phyloP scores from a whole-genome alignment of 805 yeast genomes.

The Candida piceae region DNA sequence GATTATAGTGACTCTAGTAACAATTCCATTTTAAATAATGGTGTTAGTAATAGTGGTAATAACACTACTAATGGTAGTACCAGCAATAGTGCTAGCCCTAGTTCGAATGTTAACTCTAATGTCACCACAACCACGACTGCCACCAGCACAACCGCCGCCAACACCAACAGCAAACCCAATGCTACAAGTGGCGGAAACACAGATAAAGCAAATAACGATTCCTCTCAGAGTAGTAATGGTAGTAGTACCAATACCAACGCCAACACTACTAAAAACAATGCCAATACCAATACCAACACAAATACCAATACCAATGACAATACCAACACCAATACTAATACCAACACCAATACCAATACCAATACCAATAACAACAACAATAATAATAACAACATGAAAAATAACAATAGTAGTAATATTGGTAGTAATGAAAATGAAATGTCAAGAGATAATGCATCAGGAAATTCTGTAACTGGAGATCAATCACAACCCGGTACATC shows the following conservation, averaged over 20 bases:
- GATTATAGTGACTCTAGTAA: constrained; percentile 16
- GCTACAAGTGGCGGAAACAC: too few species aligned
- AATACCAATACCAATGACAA: background rate
- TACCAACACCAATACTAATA: background rate
- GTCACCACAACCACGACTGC: background rate
- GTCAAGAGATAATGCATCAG: too few species aligned
- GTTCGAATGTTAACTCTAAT: too few species aligned
- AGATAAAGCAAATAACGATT: too few species aligned
- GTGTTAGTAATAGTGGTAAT: background rate
- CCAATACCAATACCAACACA: background rate
- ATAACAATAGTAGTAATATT: background rate
- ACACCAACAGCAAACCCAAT: constrained; percentile 1
- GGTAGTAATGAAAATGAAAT: too few species aligned
- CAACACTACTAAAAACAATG: background rate
- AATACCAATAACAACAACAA: background rate
- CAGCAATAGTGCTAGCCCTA: constrained; percentile 3
- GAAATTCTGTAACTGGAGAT: too few species aligned
- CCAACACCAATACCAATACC: background rate
- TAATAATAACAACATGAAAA: background rate
- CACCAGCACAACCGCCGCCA: background rate
- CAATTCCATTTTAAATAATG: background rate
- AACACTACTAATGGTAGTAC: background rate
- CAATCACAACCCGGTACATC: too few species aligned
- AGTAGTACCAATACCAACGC: constrained; percentile 1
- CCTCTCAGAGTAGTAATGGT: too few species aligned